phyloP scores from a whole-genome alignment of 2,329 filamentous ascomycete genomes.

The Aspergillus tubingensis region DNA sequence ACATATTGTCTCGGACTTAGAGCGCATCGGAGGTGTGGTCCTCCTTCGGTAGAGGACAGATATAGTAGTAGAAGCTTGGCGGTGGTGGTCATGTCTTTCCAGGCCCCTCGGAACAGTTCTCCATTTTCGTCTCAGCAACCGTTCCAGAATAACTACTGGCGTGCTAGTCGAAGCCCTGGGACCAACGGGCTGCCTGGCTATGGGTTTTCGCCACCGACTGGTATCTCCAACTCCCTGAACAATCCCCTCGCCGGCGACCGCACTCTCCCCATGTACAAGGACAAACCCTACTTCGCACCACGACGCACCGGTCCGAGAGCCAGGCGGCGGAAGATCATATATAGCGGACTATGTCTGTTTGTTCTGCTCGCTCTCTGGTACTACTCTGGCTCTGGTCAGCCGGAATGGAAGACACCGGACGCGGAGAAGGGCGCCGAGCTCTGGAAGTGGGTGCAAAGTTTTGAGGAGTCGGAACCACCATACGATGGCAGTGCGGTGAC shows the following conservation, averaged over 20 bases:
- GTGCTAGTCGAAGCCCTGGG: conserved; percentile 50
- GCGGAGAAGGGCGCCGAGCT: conserved; percentile 44
- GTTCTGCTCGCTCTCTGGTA: conserved; percentile 66
- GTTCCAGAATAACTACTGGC: conserved; percentile 68
- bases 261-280: conserved; percentile 93
- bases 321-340: conserved; percentile 65
- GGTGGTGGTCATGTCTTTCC: conserved; percentile 52
- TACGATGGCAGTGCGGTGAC: conserved; percentile 27
- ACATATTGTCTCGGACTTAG: neutral
- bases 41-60: conserved; percentile 1
- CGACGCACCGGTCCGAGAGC: conserved; percentile 59
- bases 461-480: conserved; percentile 45
- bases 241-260: conserved; percentile 64
- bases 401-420: conserved; percentile 23
- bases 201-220: conserved; percentile 42
- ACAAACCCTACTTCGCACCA: conserved; percentile 78
- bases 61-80: conserved; percentile 8
- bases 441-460: conserved; percentile 60
- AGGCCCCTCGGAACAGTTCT: conserved; percentile 68
- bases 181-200: conserved; percentile 46
- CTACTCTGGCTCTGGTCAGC: conserved; percentile 41
- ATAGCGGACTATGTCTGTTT: conserved; percentile 58
- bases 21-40: neutral
- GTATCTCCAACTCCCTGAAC: conserved; percentile 63
- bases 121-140: conserved; percentile 66